Base-by-base conservation (phyloP, 2,329 filamentous ascomycete genomes). In the Samsoniella hepiali region DNA sequence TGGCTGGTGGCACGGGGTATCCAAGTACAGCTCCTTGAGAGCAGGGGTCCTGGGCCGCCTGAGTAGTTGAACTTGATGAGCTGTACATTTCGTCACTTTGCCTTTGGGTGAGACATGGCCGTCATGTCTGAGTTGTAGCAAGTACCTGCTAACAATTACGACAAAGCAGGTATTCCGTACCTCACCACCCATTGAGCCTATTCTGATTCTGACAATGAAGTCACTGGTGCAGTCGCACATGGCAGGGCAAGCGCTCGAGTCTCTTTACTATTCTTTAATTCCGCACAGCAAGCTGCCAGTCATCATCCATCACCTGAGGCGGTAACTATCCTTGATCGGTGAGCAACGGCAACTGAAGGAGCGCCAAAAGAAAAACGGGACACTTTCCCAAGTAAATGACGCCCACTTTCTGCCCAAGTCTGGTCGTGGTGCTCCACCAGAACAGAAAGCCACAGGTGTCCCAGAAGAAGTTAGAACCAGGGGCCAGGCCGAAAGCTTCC, bases 401-500 rank as follows among this genome's bases (percentile, higher is more conserved):
- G 47, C 58, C 58, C 58, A 44, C 58, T 60, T 60, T 60, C 34
- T 42, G 47, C 58, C 47, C 47, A 53, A 60, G 47, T 36, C 38
- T 44, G 38, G 49, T 51, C 32, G 22, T 22, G 22, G 22, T 17
- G 13, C 55, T 58, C 42, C 31, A 56, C 50, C n/a, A 56, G 45
- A 3, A 36, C 42, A 47, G 51, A 49, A 22, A 45, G 47, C 36
- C 38, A 42, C 51, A 11, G 9, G 32, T 13, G 36, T 8, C 11
- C 47, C 58, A 22, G 36, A 53, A 53, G 34, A 3, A 32, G 58
- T 44, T 60, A 60, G 58, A 15, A 36, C 47, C 47, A 60, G 58
- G 58, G 58, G 58, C 36, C 45, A 36, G 42, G 22, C 27, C 58
- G 58, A 29, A 47, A 42, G 58, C 58, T 32, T 60, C 58, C 58